These are phyloP conservation scores for Houttuynia cordata DNA, from an alignment of 164 flowering plant genomes.

Conservation along the genomic window DNA sequence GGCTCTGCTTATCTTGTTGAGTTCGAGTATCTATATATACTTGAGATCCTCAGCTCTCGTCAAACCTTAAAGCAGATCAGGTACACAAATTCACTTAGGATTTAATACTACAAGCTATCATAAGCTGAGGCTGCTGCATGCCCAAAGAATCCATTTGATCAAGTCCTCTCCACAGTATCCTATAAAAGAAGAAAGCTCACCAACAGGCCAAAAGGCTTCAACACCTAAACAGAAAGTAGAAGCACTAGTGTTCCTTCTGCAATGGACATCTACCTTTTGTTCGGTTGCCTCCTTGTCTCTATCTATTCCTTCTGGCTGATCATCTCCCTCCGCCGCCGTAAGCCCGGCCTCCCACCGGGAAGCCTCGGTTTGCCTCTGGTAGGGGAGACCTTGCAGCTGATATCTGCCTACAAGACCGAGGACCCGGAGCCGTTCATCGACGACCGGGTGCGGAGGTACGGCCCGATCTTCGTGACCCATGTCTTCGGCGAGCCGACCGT, in stretches of 20 bases:
- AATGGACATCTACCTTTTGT: not conserved
- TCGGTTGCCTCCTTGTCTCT: not conserved
- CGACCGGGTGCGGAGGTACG: slow-evolving; percentile 29
- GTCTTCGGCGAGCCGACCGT: slow-evolving; percentile 10
- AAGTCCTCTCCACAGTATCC: too few relatives aligned
- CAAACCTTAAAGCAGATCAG: too few relatives aligned
- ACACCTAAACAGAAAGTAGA: not conserved
- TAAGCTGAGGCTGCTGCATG: too few relatives aligned
- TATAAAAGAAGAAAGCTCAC: too few relatives aligned
- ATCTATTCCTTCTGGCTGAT: not conserved
- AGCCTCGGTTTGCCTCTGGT: slow-evolving; percentile 59
- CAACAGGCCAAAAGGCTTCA: too few relatives aligned
- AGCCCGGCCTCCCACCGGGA: slow-evolving; percentile 54
- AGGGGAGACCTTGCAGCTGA: slow-evolving; percentile 84
- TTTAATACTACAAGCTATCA: too few relatives aligned
- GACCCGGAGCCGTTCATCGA: slow-evolving; percentile 96
- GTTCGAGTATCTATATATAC: too few relatives aligned
- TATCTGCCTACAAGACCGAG: slow-evolving; percentile 76
- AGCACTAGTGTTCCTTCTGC: too few relatives aligned
- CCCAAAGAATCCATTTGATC: too few relatives aligned
- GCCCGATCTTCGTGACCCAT: slow-evolving; percentile 8
- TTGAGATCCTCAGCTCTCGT: too few relatives aligned
- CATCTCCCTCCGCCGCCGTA: not conserved
- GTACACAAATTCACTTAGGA: too few relatives aligned
- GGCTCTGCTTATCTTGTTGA: too few relatives aligned